Base-by-base conservation (phyloP, 2,329 filamentous ascomycete genomes). In the Penicillium sp. region DNA sequence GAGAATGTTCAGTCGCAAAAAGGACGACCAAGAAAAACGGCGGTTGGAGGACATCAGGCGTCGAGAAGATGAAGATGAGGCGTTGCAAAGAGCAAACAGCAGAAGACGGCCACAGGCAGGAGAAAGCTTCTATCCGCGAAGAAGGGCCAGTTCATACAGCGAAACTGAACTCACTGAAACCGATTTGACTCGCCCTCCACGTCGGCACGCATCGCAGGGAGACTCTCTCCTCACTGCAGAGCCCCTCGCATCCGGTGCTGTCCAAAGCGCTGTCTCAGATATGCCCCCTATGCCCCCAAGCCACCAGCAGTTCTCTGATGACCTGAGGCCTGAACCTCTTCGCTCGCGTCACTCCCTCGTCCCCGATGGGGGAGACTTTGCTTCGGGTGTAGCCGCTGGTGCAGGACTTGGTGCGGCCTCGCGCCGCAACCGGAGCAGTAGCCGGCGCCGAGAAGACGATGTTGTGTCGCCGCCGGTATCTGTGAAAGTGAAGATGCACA, bases 401-500 rank as follows among this genome's bases (percentile, higher is more conserved):
- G 69, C 69, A 27, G 69, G 68, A 19, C 56, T 67, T 14, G 67
- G 62, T 4, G 63, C 62, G n/a, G 62, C 67, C 26, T 69, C 69
- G 7, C 59, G 66, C 36, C 64, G 61, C 43, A 69, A 66, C 27
- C 62, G 69, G 40, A 68, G 68, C 38, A 69, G 68, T 41, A 61
- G 65, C 29, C 61, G 69, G 27, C 64, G 66, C 44, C 67, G 67
- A 39, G 64, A 65, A 16, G 67, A 76, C 42, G 76, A 77, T 56
- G 71, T 79, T 29, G 76, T 76, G 23, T 83, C 81, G 0, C 83
- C 82, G n/a, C 82, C 83, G 2, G 82, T 86, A 43, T 84, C 81
- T 29, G 79, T 87, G 51, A 85, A 86, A 67, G 79, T 87, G 39
- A 84, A 85, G 65, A 84, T 86, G 79, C 83, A 86, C 68, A 80